Percentiles rank a stretch among this genome's conserved stretches.
phyloP scores from a whole-genome alignment of 202 grass and related monocot species.

The Schoenoplectus tabernaemontani region DNA sequence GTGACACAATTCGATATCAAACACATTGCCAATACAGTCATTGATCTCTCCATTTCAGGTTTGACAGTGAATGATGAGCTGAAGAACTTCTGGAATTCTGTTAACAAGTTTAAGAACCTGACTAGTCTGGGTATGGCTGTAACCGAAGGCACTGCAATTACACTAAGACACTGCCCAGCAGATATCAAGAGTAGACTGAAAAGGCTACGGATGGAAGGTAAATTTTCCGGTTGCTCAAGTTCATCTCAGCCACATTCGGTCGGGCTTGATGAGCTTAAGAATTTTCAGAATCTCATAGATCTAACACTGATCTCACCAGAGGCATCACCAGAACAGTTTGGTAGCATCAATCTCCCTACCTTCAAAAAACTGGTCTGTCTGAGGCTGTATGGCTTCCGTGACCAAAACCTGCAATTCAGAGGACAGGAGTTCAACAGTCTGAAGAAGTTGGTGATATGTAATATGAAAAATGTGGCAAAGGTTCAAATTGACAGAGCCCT shows the following conservation, averaged over 20 bases:
- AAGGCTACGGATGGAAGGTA: not conserved
- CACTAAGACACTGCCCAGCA: not conserved
- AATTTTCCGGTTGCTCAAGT: not conserved
- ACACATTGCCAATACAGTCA: too few relatives aligned
- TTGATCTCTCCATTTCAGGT: not conserved
- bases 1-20: too few relatives aligned
- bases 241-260: not conserved
- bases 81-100: not conserved
- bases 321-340: not conserved
- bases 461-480: not conserved
- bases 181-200: not conserved
- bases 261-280: not conserved
- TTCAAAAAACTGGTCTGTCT: not conserved
- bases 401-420: not conserved
- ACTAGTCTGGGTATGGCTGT: not conserved
- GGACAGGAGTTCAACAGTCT: not conserved
- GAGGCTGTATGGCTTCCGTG: not conserved
- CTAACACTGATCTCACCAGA: not conserved
- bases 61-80: not conserved
- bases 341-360: not conserved
- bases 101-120: not conserved
- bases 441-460: not conserved
- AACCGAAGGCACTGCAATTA: not conserved
- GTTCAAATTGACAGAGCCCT: not conserved
- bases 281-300: not conserved